Evolutionary conservation across 176 grass and related monocot genomes (phyloP).

Genomic region (Thinopyrum elongatum): DNA sequence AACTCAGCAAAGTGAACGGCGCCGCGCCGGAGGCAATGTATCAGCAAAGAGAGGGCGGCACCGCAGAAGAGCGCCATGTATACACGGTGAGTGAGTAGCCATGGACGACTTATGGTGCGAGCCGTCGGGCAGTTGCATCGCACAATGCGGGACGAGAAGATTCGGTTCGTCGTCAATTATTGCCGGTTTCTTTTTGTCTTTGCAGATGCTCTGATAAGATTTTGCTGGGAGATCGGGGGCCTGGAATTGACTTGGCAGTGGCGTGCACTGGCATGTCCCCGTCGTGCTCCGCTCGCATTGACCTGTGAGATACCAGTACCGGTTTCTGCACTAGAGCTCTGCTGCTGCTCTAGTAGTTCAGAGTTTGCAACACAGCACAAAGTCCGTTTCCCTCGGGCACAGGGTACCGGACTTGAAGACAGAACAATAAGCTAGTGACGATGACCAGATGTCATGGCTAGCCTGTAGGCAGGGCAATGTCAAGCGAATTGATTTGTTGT

Average conservation of each 20-base stretch:
- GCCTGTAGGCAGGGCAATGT: neutral
- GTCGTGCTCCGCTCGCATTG: neutral
- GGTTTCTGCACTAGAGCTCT: too few relatives aligned
- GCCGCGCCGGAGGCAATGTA: too few relatives aligned
- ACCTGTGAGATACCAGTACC: too few relatives aligned
- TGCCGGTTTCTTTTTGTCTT: too few relatives aligned
- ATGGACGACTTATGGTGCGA: too few relatives aligned
- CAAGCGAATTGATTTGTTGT: neutral
- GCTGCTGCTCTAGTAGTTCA: too few relatives aligned
- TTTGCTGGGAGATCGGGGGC: neutral
- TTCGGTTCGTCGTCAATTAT: neutral
- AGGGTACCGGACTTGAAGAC: neutral
- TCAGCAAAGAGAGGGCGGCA: too few relatives aligned
- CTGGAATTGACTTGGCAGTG: neutral
- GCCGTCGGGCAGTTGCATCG: too few relatives aligned
- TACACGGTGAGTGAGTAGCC: too few relatives aligned
- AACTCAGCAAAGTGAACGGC: too few relatives aligned
- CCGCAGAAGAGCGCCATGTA: too few relatives aligned
- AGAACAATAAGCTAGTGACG: neutral
- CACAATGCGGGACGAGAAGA: neutral
- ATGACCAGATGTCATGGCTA: neutral
- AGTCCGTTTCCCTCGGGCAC: conserved; percentile 22
- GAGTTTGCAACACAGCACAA: neutral
- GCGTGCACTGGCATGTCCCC: neutral
- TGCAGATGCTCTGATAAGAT: neutral